These are phyloP conservation scores for Juglanconis oblonga DNA, from an alignment of 2,329 filamentous ascomycete species.

Conservation along the genomic window DNA sequence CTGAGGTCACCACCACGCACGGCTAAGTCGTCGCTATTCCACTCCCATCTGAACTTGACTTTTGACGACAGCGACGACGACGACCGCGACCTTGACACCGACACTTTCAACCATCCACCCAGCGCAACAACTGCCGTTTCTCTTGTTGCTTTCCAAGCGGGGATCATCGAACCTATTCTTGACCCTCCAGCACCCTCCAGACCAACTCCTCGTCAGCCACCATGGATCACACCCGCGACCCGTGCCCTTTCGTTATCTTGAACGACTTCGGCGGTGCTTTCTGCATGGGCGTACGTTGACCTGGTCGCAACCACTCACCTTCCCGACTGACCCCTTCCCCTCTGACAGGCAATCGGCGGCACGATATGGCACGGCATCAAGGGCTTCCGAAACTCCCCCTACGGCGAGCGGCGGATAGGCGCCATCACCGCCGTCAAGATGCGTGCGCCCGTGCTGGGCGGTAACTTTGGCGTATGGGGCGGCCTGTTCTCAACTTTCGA, in stretches of 20 bases:
- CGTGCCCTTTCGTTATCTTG: conserved; percentile 93
- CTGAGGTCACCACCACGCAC: conserved; percentile 3
- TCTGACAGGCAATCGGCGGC: conserved; percentile 64
- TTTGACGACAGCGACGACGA: no score
- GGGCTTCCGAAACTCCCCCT: conserved; percentile 83
- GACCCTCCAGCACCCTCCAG: not conserved
- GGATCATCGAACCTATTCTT: not conserved
- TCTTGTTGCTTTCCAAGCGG: not conserved
- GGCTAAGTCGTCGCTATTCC: not conserved
- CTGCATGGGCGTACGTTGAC: conserved; percentile 79
- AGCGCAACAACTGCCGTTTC: not conserved
- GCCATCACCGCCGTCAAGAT: conserved; percentile 97
- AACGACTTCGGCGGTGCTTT: conserved; percentile 98
- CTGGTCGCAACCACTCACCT: not conserved
- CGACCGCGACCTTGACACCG: no score
- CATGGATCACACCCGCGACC: conserved; percentile 96
- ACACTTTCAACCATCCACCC: not conserved
- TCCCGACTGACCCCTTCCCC: conserved; percentile 10
- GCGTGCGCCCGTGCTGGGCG: conserved; percentile 89
- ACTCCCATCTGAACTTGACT: not conserved
- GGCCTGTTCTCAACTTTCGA: conserved; percentile 95
- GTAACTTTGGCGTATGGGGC: conserved; percentile 98
- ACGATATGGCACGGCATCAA: conserved; percentile 97
- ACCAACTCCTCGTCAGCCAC: not conserved
- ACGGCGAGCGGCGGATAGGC: conserved; percentile 93